A percentile compares a stretch with the other conserved stretches of the same genome.
These are phyloP conservation scores for Ogataea pini DNA, from an alignment of 805 yeast species.

Conservation along the genomic window DNA sequence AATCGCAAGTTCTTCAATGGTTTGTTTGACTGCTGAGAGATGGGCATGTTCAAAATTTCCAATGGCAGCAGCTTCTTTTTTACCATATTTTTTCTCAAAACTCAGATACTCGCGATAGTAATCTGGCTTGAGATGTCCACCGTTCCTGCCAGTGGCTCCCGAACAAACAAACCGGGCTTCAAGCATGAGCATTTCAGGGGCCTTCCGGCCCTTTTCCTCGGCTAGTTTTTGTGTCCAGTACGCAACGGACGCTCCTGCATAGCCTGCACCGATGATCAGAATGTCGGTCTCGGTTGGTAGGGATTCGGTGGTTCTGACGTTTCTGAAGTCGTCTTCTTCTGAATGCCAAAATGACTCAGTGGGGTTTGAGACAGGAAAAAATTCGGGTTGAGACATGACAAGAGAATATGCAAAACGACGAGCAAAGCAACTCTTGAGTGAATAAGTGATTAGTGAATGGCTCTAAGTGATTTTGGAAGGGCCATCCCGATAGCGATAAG, in stretches of 20 bases:
- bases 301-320: constrained; percentile 22
- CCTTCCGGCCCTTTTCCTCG: not conserved
- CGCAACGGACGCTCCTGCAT: constrained; percentile 46
- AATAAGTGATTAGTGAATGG: too few relatives aligned
- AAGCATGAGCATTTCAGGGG: constrained; percentile 23
- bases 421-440: not conserved
- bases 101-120: constrained; percentile 23
- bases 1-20: constrained; percentile 34
- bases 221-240: constrained; percentile 10
- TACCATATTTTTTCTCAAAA: constrained; percentile 23
- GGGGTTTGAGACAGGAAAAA: constrained; percentile 24
- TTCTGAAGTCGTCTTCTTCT: constrained; percentile 21
- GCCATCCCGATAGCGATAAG: not conserved
- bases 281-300: constrained; percentile 42
- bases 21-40: constrained; percentile 33
- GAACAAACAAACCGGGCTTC: constrained; percentile 45
- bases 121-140: constrained; percentile 48
- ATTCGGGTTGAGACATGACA: constrained; percentile 4
- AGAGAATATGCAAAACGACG: not conserved
- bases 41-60: constrained; percentile 41
- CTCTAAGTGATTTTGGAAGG: too few relatives aligned
- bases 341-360: constrained; percentile 30
- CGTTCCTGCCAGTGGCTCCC: constrained; percentile 49
- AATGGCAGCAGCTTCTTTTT: constrained; percentile 35
- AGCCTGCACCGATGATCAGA: constrained; percentile 47